These are phyloP conservation scores for Diospyros lotus DNA, from an alignment of 148 eudicot genomes.

Conservation along the genomic window DNA sequence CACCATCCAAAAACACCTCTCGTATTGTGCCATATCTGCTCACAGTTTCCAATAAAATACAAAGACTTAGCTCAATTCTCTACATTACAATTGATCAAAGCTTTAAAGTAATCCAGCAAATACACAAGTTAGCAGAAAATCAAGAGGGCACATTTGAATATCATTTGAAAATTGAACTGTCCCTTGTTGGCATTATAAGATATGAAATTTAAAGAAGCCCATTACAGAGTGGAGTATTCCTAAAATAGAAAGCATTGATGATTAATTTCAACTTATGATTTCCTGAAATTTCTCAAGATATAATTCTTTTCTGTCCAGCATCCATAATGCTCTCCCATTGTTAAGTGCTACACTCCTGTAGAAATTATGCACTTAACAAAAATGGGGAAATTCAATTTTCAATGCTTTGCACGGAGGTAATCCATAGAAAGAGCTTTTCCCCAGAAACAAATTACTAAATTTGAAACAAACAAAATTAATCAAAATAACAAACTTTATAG, in stretches of 20 bases:
- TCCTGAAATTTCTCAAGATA: neutral
- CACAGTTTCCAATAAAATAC: slow-evolving; percentile 3
- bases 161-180: neutral
- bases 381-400: neutral
- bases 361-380: neutral
- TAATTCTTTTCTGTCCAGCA: neutral
- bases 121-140: neutral
- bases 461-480: neutral
- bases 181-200: neutral
- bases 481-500: neutral
- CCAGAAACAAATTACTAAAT: neutral
- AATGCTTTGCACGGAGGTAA: neutral
- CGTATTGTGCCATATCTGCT: slow-evolving; percentile 66
- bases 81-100: neutral
- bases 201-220: neutral
- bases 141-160: neutral
- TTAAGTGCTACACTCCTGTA: neutral
- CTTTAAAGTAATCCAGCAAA: neutral
- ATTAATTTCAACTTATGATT: neutral
- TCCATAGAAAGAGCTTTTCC: neutral
- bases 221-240: neutral
- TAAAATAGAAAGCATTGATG: neutral
- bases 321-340: neutral
- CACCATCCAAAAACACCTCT: slow-evolving; percentile 81
- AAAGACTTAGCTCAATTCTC: neutral